These are phyloP conservation scores for Periconia digitata DNA, from an alignment of 2,329 filamentous ascomycete species.

Conservation along the genomic window DNA sequence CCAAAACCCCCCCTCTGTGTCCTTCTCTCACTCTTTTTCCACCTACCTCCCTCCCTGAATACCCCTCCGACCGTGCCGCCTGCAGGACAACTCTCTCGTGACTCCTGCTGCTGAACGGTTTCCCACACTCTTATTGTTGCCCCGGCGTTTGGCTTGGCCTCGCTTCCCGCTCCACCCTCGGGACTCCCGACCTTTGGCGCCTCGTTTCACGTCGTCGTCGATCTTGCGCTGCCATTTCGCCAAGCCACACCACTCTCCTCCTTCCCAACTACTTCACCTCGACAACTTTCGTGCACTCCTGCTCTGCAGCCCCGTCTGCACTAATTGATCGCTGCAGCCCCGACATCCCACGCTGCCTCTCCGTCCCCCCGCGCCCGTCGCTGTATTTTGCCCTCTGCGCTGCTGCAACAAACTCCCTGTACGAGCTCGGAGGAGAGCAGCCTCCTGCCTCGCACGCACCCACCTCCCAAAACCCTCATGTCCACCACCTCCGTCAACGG, in stretches of 20 bases:
- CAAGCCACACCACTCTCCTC: conserved; percentile 1
- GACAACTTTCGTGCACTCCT: conserved; percentile 5
- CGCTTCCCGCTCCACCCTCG: conserved; percentile 5
- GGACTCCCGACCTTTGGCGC: neutral
- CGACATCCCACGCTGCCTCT: neutral
- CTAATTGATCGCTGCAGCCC: conserved; percentile 17
- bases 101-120: no score
- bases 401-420: no score
- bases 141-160: no score
- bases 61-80: no score
- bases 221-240: neutral
- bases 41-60: no score
- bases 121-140: no score
- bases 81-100: no score
- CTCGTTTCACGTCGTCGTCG: conserved; percentile 5
- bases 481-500: conserved; percentile 32
- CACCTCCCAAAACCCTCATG: conserved; percentile 23
- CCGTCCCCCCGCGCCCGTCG: conserved; percentile 12
- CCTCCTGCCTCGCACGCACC: conserved; percentile 22
- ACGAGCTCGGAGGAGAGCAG: conserved; percentile 14
- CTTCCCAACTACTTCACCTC: conserved; percentile 5
- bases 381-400: conserved; percentile 30
- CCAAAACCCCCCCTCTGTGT: no score
- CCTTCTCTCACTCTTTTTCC: no score
- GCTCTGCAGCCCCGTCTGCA: conserved; percentile 16